Evolutionary conservation across 2,329 filamentous ascomycete genomes (phyloP).

Genomic region (Clarireedia sp.): DNA sequence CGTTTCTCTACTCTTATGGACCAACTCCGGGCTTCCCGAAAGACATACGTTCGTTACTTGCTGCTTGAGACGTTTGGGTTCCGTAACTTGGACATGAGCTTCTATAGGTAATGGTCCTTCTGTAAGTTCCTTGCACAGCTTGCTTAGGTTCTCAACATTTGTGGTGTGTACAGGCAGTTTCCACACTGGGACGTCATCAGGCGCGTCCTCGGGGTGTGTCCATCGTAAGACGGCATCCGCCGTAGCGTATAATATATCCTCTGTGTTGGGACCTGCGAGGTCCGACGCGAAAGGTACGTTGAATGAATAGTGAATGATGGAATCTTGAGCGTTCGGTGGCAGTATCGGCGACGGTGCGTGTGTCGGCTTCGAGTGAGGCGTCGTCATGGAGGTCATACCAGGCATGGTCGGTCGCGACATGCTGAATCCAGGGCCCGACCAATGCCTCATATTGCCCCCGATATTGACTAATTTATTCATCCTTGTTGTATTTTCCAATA

Average conservation of each 20-base stretch:
- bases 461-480: constrained; percentile 68
- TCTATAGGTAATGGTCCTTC: constrained; percentile 64
- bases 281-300: constrained; percentile 94
- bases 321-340: constrained; percentile 64
- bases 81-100: constrained; percentile 75
- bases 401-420: constrained; percentile 44
- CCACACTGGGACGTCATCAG: constrained; percentile 76
- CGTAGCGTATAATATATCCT: constrained; percentile 91
- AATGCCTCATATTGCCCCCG: constrained; percentile 62
- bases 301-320: constrained; percentile 86
- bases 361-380: constrained; percentile 48
- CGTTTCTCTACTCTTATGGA: constrained; percentile 81
- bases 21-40: constrained; percentile 77
- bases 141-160: constrained; percentile 73
- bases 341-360: constrained; percentile 48
- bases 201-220: constrained; percentile 84
- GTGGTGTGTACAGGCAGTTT: constrained; percentile 86
- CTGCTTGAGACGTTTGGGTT: constrained; percentile 60
- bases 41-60: constrained; percentile 83
- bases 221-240: constrained; percentile 81
- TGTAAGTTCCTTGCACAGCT: constrained; percentile 75
- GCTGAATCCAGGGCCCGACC: constrained; percentile 57
- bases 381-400: constrained; percentile 37
- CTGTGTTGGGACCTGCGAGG: constrained; percentile 82
- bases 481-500: constrained; percentile 29